Base-by-base conservation (phyloP, 2,329 filamentous ascomycete species). In the Blastomyces percursus region DNA sequence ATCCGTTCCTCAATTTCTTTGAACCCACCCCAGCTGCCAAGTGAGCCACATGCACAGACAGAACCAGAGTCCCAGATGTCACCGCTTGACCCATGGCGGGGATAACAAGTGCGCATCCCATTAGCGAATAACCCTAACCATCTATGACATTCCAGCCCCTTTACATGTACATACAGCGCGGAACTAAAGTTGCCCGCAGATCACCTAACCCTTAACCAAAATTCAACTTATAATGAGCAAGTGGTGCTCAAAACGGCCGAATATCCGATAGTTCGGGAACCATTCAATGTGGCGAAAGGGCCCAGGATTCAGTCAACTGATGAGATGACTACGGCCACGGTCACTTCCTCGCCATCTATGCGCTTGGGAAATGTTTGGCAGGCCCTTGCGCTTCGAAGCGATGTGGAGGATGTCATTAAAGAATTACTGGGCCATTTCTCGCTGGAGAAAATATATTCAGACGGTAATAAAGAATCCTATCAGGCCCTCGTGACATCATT, bases 341-440 rank as follows among this genome's bases (percentile, higher is more conserved):
- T 69, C 59, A 69, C 74, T 12, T 76, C 75, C 57, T 71, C 75
- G 61, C 69, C 74, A 48, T 77, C 77, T 66, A 61, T 69, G 57
- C 71, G 73, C 48, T 70, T 77, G 57, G 69, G 69, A 16, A 74
- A 73, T 64, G 69, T 71, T 14, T 77, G 73, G 71, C 70, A 73
- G 57, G 67, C 72, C 24, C 67, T 78, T 32, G 69, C 72, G 5
- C 72, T 77, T 24, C 73, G 76, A 44, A 74, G 73, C 64, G 76
- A 78, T 63, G 66, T 76, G 62, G 76, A 78, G 65, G 73, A 74
- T 66, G 74, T 78, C 57, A 71, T 78, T 48, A 63, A 76, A 12
- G 75, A 78, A 66, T 67, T 77, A n/a, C 69, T 78, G 9, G 76
- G 76, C 32, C 69, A 71, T n/a, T 78, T 78, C 65, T 75, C 75